A percentile compares a stretch with the other conserved stretches of the same genome.
These are phyloP conservation scores for Lachancea lanzarotensis DNA, from an alignment of 805 yeast genomes.

Conservation along the genomic window DNA sequence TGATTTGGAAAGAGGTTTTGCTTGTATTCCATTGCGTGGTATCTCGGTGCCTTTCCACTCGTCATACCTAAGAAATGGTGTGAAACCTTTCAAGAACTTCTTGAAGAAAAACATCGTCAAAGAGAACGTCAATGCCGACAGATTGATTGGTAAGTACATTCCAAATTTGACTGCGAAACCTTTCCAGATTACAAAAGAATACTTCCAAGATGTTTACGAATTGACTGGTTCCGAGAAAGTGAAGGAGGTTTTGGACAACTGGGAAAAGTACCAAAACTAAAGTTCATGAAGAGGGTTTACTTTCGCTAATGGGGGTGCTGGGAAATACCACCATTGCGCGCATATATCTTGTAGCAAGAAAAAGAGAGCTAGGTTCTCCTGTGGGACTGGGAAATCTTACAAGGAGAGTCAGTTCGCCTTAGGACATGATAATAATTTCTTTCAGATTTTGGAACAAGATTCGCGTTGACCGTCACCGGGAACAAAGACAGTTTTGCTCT, in stretches of 20 bases:
- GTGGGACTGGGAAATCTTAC: slow-evolving; percentile 1
- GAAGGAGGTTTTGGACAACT: slow-evolving; percentile 83
- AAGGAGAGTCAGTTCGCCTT: not conserved
- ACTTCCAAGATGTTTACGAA: slow-evolving; percentile 91
- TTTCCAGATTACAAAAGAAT: slow-evolving; percentile 90
- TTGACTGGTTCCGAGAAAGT: slow-evolving; percentile 89
- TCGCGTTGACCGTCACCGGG: not conserved
- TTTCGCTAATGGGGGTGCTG: slow-evolving; percentile 1
- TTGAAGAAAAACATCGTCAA: slow-evolving; percentile 91
- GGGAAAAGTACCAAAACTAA: slow-evolving; percentile 70
- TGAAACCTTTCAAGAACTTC: slow-evolving; percentile 97
- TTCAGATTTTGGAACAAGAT: not conserved
- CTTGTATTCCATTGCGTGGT: slow-evolving; percentile 96
- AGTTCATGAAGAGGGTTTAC: not conserved
- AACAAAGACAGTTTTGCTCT: not conserved
- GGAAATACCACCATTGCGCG: slow-evolving; percentile 2
- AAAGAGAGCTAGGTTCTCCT: not conserved
- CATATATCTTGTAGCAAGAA: not conserved
- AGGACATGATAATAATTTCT: not conserved
- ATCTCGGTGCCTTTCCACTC: slow-evolving; percentile 99
- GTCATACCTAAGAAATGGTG: slow-evolving; percentile 96
- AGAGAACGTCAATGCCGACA: slow-evolving; percentile 91
- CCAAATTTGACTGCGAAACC: slow-evolving; percentile 99
- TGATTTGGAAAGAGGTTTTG: slow-evolving; percentile 95
- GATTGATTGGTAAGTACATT: slow-evolving; percentile 89